Percentiles rank a stretch among this genome's conserved stretches.
These are phyloP conservation scores for Styphnolobium japonicum DNA, from an alignment of 306 rosid species.

Conservation along the genomic window DNA sequence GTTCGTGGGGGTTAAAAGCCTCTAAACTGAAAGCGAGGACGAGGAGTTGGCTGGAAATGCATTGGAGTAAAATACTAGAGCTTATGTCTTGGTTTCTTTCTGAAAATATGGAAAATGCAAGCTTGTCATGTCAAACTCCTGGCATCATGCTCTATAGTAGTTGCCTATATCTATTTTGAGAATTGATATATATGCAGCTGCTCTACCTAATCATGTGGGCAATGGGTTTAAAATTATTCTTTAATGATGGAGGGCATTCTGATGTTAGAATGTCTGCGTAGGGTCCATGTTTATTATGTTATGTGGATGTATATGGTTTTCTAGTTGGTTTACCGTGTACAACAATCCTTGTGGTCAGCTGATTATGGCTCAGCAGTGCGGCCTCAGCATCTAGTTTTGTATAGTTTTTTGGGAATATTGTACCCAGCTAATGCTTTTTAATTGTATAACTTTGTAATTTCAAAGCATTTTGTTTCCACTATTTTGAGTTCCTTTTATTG, in stretches of 20 bases:
- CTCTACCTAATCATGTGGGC: neutral
- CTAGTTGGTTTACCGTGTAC: neutral
- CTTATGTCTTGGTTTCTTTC: neutral
- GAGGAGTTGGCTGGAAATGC: neutral
- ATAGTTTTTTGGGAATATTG: neutral
- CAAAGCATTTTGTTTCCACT: neutral
- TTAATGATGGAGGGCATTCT: neutral
- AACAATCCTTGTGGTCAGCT: neutral
- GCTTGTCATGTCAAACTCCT: neutral
- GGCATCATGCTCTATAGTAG: neutral
- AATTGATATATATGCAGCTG: neutral
- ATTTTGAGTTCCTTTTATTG: neutral
- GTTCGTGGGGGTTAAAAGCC: neutral
- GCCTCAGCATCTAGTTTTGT: neutral
- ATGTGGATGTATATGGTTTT: neutral
- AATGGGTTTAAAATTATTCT: neutral
- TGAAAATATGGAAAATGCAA: neutral
- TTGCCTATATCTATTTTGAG: constrained; percentile 1
- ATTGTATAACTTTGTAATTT: neutral
- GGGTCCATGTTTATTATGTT: neutral
- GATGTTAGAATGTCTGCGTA: constrained; percentile 5
- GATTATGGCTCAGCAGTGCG: neutral
- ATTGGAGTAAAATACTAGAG: neutral
- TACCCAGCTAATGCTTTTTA: neutral
- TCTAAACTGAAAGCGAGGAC: neutral